Evolutionary conservation across 148 eudicot species (phyloP), one percentile per base, ranked within the genome.

Genomic region (Nepenthes gracilis): DNA sequence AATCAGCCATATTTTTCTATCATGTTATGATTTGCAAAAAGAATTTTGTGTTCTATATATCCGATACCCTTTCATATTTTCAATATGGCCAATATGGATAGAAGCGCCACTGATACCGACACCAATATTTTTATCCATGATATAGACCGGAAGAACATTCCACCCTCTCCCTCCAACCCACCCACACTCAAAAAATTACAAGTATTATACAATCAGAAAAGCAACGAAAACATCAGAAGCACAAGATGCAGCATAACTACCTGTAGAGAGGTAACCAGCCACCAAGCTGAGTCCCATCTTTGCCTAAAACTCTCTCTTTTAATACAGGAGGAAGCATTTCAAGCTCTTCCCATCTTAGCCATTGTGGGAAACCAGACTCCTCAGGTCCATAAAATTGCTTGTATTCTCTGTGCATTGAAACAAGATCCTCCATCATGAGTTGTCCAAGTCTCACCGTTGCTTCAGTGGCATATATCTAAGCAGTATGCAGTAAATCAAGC

Each of bases 341-440:
- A 68, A 92, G 85, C 67, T 82, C 82, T 34, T 78, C 88, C 88
- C 82, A 84, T 47, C 80, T 85, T 85, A 85, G 78, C 94, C 90
- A 85, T 45, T 80, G 60, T 47, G 85, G 77, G 59, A 34, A 75
- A 49, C 66, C 60, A 60, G 79, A 59, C 51, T 67, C 81, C 66
- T 71, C 79, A 37, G 94, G 82, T 57, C 98, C 98, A 78, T 82
- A 92, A 64, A 84, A 71, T 58, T 88, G 90, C 68, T 72, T 78
- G 59, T 75, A 79, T 65, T 92, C 96, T 69, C 53, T 80, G 73
- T 88, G 86, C 96, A 85, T 77, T 12, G 73, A 59, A 61, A 92
- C 67, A 75, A 92, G 86, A 58, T 92, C 96, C 74, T 85, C 85
- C 85, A 88, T 92, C 83, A 85, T 78, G 40, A 92, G 81, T 62